Percentiles rank a stretch among this genome's conserved stretches.
These are phyloP conservation scores for Yueomyces sinensis DNA, from an alignment of 805 yeast species.

Conservation along the genomic window DNA sequence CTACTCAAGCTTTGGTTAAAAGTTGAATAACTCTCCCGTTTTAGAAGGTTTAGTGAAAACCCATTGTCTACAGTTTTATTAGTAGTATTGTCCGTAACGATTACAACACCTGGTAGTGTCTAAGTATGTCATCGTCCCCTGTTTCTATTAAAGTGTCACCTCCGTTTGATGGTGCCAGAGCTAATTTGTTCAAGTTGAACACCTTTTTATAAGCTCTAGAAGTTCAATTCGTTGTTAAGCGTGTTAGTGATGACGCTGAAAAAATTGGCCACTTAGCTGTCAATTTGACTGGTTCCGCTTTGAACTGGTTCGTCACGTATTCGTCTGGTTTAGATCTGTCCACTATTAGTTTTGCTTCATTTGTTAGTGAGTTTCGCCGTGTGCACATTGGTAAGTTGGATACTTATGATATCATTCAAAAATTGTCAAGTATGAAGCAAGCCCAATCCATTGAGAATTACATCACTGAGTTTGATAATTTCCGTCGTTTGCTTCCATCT, in stretches of 20 bases:
- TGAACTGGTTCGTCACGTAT: neutral
- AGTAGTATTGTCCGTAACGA: neutral
- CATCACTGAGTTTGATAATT: constrained; percentile 1
- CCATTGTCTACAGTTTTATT: too few relatives aligned
- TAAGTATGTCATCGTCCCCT: neutral
- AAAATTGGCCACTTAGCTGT: neutral
- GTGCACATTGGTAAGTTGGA: neutral
- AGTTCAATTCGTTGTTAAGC: neutral
- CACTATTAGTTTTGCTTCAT: neutral
- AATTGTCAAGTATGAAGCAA: neutral
- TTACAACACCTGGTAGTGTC: neutral
- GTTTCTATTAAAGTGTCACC: neutral
- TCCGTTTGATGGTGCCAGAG: neutral
- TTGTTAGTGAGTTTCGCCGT: neutral
- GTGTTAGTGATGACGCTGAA: neutral
- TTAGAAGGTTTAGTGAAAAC: too few relatives aligned
- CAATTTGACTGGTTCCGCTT: neutral
- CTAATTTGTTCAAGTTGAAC: neutral
- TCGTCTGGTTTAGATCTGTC: neutral
- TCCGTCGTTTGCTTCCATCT: neutral
- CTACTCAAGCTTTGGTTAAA: too few relatives aligned
- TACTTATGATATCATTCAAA: neutral
- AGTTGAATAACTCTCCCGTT: too few relatives aligned
- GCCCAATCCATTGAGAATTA: neutral
- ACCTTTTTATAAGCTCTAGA: neutral